Conservation (phyloP, 179 eudicot genomes). For the Silene noctiflora region DNA sequence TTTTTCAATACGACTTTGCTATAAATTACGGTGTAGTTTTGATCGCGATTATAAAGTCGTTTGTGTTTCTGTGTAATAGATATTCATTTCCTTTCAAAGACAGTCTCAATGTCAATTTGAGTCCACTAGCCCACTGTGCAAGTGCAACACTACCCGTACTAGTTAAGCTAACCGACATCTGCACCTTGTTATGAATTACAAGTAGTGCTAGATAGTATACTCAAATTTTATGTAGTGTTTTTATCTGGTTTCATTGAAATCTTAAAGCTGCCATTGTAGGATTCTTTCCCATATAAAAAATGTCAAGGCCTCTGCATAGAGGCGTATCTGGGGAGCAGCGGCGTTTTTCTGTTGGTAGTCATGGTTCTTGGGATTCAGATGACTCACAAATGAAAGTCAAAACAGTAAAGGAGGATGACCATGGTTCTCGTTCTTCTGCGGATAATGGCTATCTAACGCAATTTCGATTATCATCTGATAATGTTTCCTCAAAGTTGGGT, state of each 20-base stretch:
- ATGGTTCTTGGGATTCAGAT: constrained; percentile 50
- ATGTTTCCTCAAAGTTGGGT: constrained; percentile 45
- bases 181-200: background rate
- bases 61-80: too few species aligned
- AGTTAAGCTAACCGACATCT: background rate
- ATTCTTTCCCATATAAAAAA: constrained; percentile 42
- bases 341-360: constrained; percentile 52
- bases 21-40: background rate
- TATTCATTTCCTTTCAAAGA: too few species aligned
- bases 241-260: constrained; percentile 11
- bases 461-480: constrained; percentile 46
- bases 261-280: constrained; percentile 17
- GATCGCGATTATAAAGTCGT: background rate
- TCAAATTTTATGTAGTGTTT: background rate
- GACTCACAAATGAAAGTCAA: constrained; percentile 81
- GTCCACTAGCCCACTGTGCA: too few species aligned
- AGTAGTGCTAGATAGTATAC: background rate
- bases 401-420: constrained; percentile 64
- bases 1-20: background rate
- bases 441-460: constrained; percentile 42
- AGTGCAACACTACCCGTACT: background rate
- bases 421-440: constrained; percentile 39
- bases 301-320: constrained; percentile 92
- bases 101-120: too few species aligned
- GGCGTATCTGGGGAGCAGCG: constrained; percentile 63